Conservation (phyloP, 257 asterid species). For the Gardenia jasminoides region DNA sequence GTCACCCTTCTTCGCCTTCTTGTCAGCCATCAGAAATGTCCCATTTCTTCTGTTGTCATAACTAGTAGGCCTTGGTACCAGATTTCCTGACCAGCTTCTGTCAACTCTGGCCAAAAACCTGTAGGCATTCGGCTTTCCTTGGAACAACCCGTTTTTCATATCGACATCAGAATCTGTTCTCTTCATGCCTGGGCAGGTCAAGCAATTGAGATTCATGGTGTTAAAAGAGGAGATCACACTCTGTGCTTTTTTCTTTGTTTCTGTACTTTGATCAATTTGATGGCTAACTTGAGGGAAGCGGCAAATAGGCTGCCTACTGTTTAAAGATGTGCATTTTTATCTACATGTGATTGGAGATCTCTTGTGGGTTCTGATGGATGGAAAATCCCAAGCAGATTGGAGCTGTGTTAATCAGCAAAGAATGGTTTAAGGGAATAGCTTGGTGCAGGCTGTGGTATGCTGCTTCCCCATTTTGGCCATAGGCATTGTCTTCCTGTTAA, state of each 20-base stretch:
- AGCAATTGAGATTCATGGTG: constrained; percentile 17
- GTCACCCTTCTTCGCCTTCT: background rate
- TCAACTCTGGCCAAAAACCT: constrained; percentile 2
- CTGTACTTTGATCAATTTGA: background rate
- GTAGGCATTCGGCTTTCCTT: constrained; percentile 2
- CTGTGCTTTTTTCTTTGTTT: no score
- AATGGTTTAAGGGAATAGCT: background rate
- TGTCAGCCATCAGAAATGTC: constrained; percentile 1
- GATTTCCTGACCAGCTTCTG: constrained; percentile 38
- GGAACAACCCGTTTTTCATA: background rate
- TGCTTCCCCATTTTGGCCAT: background rate
- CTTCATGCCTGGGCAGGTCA: constrained; percentile 5
- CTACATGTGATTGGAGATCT: background rate
- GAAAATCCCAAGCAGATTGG: background rate
- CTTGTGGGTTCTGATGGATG: background rate
- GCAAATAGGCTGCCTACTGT: background rate
- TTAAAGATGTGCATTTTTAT: background rate
- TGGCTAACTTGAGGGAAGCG: background rate
- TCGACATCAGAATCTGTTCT: constrained; percentile 12
- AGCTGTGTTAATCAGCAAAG: background rate
- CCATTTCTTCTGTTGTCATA: constrained; percentile 2
- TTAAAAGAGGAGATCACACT: background rate
- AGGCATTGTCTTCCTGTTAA: background rate
- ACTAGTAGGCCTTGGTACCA: constrained; percentile 2
- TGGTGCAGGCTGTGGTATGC: background rate